Base-by-base conservation (phyloP, 257 asterid genomes). In the Linderniella brevidens region DNA sequence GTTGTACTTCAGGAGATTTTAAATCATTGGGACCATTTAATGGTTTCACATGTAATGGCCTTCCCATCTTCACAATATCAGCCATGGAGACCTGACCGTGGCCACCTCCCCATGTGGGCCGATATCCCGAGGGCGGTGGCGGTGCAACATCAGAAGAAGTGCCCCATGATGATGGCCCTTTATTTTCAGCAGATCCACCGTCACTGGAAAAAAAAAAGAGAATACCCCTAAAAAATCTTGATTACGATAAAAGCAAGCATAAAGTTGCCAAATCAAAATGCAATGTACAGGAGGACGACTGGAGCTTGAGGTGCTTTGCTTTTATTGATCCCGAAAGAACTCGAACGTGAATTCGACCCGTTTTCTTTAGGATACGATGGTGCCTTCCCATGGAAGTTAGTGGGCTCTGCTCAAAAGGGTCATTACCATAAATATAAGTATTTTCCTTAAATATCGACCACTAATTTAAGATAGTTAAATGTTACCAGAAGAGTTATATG, bases 61-160 rank as follows among this genome's bases (percentile, higher is more conserved):
- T 73, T 39, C 98, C 98, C 98, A 72, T 84, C 84, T 90, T 90
- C 75, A 90, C 94, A 65, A 90, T 77, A 69, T 90, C 94, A 35
- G 94, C 96, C 98, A 90, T 81, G 52, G 98, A 78, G 20, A 78
- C 71, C 68, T 81, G 93, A 64, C 98, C 93, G 6, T 92, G 78
- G 61, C 63, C 67, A 51, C 86, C 84, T 16, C 40, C 66, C 96
- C 94, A 81, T 46, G 84, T 55, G 58, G 85, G 56, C 32, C 32
- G 32, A 25, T 25, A 25, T 51, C 65, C 53, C 46, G 75, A 44
- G 53, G 61, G 70, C 45, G 66, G 70, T 45, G 66, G 84, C 62
- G 76, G 64, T 32, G 49, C 45, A 54, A 66, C 71, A 57, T 73
- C 80, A 58, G 58, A 56, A 58, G 58, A 56, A 18, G 64, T 19